These are phyloP conservation scores for Venturia asperata DNA, from an alignment of 2,329 filamentous ascomycete species.

Conservation along the genomic window DNA sequence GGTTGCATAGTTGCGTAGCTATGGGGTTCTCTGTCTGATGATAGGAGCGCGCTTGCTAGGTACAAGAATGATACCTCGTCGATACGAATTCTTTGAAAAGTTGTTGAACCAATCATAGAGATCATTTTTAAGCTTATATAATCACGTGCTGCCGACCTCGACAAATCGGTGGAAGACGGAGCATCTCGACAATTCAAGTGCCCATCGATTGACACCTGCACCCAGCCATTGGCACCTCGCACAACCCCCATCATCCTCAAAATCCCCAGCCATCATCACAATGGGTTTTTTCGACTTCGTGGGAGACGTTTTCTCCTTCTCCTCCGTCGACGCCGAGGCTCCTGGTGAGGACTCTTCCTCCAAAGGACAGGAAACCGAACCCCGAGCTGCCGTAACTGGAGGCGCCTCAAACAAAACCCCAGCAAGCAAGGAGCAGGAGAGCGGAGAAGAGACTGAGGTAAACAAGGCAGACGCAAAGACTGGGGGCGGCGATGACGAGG, in stretches of 20 bases:
- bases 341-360: conserved; percentile 31
- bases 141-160: conserved; percentile 4
- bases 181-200: background rate
- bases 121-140: background rate
- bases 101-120: background rate
- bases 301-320: conserved; percentile 53
- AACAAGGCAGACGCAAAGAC: conserved; percentile 37
- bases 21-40: background rate
- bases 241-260: conserved; percentile 20
- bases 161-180: background rate
- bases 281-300: conserved; percentile 62
- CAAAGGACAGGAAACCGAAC: conserved; percentile 27
- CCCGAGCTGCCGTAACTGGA: conserved; percentile 34
- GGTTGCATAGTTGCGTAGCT: conserved; percentile 10
- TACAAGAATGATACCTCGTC: background rate
- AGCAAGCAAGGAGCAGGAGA: conserved; percentile 40
- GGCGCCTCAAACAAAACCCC: conserved; percentile 24
- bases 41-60: background rate
- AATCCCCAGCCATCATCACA: conserved; percentile 33
- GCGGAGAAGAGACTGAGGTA: conserved; percentile 35
- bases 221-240: conserved; percentile 17
- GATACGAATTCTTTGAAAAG: background rate
- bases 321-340: conserved; percentile 40
- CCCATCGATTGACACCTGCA: conserved; percentile 2
- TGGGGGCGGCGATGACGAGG: conserved; percentile 37